Percentiles rank a stretch among this genome's conserved stretches.
Conservation (phyloP, 179 eudicot species). For the Gypsophila paniculata region DNA sequence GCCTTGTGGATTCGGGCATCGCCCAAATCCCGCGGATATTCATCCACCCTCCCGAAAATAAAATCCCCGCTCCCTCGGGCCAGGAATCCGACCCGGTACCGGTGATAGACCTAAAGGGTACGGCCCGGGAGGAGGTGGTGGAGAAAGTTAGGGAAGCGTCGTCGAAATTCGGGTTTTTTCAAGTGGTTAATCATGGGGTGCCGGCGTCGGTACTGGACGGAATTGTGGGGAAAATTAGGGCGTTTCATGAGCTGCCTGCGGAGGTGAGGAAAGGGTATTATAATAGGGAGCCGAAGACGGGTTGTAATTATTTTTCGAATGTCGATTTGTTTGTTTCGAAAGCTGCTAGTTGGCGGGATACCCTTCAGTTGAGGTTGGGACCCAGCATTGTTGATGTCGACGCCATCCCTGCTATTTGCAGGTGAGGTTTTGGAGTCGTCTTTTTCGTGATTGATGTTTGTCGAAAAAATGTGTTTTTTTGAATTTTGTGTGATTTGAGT, state of each 20-base stretch:
- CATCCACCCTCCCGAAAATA: slow-evolving; percentile 45
- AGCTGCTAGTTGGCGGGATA: slow-evolving; percentile 85
- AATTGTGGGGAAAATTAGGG: slow-evolving; percentile 26
- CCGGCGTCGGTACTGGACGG: slow-evolving; percentile 31
- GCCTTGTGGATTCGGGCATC: slow-evolving; percentile 59
- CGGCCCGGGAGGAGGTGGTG: slow-evolving; percentile 25
- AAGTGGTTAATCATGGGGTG: slow-evolving; percentile 51
- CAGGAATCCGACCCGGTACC: slow-evolving; percentile 31
- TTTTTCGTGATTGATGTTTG: too few species aligned
- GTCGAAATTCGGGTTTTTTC: slow-evolving; percentile 54
- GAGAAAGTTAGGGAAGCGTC: slow-evolving; percentile 38
- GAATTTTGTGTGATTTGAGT: too few species aligned
- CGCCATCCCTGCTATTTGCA: slow-evolving; percentile 35
- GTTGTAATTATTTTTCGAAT: slow-evolving; percentile 45
- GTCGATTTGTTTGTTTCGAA: slow-evolving; percentile 57
- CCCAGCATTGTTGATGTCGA: slow-evolving; percentile 28
- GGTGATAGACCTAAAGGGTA: slow-evolving; percentile 48
- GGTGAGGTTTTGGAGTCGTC: slow-evolving; percentile 20
- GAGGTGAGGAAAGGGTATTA: slow-evolving; percentile 34
- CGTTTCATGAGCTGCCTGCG: slow-evolving; percentile 44
- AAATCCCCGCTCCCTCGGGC: slow-evolving; percentile 9
- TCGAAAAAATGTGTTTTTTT: too few species aligned
- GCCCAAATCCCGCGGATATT: slow-evolving; percentile 52
- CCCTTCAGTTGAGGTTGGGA: slow-evolving; percentile 41
- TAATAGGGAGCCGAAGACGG: slow-evolving; percentile 31